Conservation (phyloP, 768 basidiomycete species). For the Lanmaoa rubissima region DNA sequence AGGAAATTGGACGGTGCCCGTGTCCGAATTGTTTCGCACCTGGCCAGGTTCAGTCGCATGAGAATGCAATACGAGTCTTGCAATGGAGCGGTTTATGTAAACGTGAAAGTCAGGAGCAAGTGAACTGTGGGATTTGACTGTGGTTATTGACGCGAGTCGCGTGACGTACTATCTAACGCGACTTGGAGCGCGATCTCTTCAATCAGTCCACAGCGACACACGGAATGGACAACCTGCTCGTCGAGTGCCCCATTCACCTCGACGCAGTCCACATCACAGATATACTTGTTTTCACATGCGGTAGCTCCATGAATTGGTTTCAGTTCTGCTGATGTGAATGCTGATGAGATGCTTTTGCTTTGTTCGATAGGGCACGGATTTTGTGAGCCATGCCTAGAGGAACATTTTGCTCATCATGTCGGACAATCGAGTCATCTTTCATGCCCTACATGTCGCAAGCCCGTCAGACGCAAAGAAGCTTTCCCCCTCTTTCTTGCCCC, state of each 20-base stretch:
- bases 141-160: not conserved
- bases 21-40: not conserved
- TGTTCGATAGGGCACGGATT: slow-evolving; percentile 31
- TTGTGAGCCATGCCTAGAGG: slow-evolving; percentile 29
- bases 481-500: slow-evolving; percentile 28
- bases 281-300: slow-evolving; percentile 31
- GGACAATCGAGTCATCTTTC: slow-evolving; percentile 1
- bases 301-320: slow-evolving; percentile 16
- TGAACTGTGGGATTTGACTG: not conserved
- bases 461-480: slow-evolving; percentile 25
- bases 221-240: slow-evolving; percentile 21
- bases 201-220: not conserved
- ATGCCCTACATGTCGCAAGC: slow-evolving; percentile 33
- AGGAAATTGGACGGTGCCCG: not conserved
- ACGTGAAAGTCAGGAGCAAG: not conserved
- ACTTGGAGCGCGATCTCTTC: not conserved
- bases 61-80: not conserved
- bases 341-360: slow-evolving; percentile 15
- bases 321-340: not conserved
- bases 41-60: not conserved
- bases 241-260: slow-evolving; percentile 35
- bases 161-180: not conserved
- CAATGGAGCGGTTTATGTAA: not conserved
- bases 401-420: slow-evolving; percentile 15
- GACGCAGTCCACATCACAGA: slow-evolving; percentile 28